Base-by-base conservation (phyloP, 805 yeast species). In the Wickerhamomyces silvicola region DNA sequence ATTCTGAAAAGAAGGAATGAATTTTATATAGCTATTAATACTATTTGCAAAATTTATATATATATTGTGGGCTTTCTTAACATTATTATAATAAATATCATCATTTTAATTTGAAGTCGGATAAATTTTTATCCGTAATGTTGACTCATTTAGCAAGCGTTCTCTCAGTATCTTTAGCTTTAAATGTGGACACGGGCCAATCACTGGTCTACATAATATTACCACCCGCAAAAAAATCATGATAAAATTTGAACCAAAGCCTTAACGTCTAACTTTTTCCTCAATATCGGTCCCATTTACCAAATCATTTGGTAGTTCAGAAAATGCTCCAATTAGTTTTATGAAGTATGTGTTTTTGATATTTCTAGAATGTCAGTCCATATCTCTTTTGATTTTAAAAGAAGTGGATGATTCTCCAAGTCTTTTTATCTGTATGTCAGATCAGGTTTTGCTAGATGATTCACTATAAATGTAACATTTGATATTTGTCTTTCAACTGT, bases 381-480 rank as follows among this genome's bases (percentile, higher is more conserved):
- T 7, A 36, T 16, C n/a, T 46, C 18, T 33, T 39, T 32, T 60
- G 64, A 56, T 3, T 24, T 19, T 2, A 21, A 24, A 17, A 57
- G 48, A 7, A 22, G 19, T 7, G 23, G 31, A 20, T 36, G 7
- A 7, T 21, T 32, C 31, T 16, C 41, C 32, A 13, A 36, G 24
- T 7, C 26, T 34, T 4, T 34, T n/a, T 11, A 11, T 12, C 7
- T 19, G 9, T 36, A 12, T 2, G 38, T 33, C 10, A 59, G 46
- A 29, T 57, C 51, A 1, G 74, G 71, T 42, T 68, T 68, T 3
- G 62, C 53, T 35, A 67, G 45, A 46, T 68, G 74, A 40, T 68
- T 62, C 18, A 67, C 47, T 18, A 68, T 52, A 33, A 51, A 58
- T 6, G 46, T 52, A 11, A 60, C 48, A 14, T 48, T 6, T 52